Conservation (phyloP, 768 basidiomycete genomes). For the Termitomyces sp. region DNA sequence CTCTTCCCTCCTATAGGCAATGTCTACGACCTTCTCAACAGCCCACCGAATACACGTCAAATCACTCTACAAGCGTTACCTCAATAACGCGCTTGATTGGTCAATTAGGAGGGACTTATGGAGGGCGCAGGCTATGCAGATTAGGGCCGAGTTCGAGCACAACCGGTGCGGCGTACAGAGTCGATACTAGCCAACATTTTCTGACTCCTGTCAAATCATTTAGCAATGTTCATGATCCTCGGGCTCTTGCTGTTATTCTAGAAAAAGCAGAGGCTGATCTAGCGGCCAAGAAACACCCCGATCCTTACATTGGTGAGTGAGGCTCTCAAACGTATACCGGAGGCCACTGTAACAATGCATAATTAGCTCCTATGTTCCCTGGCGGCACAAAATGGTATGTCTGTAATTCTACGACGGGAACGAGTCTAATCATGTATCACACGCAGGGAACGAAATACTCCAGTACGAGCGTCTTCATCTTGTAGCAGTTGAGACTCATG, state of each 20-base stretch:
- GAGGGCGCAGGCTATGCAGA: constrained; percentile 79
- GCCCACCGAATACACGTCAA: constrained; percentile 85
- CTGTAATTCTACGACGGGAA: constrained; percentile 3
- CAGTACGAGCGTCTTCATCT: constrained; percentile 49
- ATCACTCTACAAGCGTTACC: constrained; percentile 83
- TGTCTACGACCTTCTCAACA: constrained; percentile 64
- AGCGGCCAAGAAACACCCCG: constrained; percentile 72
- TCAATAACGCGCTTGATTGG: constrained; percentile 91
- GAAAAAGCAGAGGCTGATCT: constrained; percentile 77
- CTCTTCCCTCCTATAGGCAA: constrained; percentile 24
- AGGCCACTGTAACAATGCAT: constrained; percentile 3
- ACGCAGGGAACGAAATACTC: constrained; percentile 74
- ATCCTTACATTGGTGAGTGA: constrained; percentile 87
- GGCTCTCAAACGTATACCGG: background rate
- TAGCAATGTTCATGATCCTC: constrained; percentile 83
- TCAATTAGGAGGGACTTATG: constrained; percentile 80
- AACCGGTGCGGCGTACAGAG: constrained; percentile 63
- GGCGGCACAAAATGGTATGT: constrained; percentile 96
- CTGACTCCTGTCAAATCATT: constrained; percentile 4
- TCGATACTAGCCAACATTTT: background rate
- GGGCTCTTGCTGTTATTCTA: constrained; percentile 73
- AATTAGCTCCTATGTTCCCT: constrained; percentile 74
- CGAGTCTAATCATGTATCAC: constrained; percentile 12
- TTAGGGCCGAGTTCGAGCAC: constrained; percentile 89
- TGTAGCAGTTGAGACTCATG: too few relatives aligned